phyloP scores from a whole-genome alignment of 1,284 basidiomycete species.

The Lignosus rhinocerotis region DNA sequence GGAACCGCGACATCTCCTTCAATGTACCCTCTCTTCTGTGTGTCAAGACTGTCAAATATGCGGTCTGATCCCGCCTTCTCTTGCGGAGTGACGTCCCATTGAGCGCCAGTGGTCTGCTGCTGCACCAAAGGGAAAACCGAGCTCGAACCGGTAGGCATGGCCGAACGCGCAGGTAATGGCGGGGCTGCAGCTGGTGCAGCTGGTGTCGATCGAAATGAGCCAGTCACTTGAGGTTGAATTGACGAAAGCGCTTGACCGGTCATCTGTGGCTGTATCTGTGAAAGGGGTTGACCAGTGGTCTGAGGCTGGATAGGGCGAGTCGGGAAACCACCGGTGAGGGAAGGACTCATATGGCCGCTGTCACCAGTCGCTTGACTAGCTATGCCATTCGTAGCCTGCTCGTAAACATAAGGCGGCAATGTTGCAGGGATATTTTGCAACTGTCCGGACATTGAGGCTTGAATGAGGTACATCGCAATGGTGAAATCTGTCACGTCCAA shows the following conservation, averaged over 20 bases:
- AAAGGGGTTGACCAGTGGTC: constrained; percentile 55
- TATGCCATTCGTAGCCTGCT: constrained; percentile 68
- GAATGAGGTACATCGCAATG: constrained; percentile 96
- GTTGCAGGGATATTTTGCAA: constrained; percentile 74
- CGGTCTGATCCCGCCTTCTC: constrained; percentile 84
- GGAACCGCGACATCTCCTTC: constrained; percentile 95
- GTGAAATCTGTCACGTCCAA: constrained; percentile 94
- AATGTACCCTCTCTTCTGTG: constrained; percentile 76
- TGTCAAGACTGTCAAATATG: constrained; percentile 86
- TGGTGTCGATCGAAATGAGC: constrained; percentile 46
- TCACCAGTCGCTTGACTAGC: constrained; percentile 60
- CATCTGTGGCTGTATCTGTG: constrained; percentile 40
- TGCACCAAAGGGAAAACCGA: constrained; percentile 28
- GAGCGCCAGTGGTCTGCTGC: constrained; percentile 28
- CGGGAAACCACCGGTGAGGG: constrained; percentile 39
- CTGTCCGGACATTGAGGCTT: constrained; percentile 84
- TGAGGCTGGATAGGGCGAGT: constrained; percentile 53
- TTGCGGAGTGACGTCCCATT: constrained; percentile 84
- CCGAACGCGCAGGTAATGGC: constrained; percentile 43
- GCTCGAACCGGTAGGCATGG: constrained; percentile 26
- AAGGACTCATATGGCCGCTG: constrained; percentile 59
- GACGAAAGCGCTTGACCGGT: constrained; percentile 46
- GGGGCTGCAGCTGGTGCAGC: constrained; percentile 44
- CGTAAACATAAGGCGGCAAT: constrained; percentile 90
- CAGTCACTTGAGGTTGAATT: constrained; percentile 46